These are phyloP conservation scores for Rhodotorula sp. DNA, from an alignment of 1,284 basidiomycete species.

Conservation along the genomic window DNA sequence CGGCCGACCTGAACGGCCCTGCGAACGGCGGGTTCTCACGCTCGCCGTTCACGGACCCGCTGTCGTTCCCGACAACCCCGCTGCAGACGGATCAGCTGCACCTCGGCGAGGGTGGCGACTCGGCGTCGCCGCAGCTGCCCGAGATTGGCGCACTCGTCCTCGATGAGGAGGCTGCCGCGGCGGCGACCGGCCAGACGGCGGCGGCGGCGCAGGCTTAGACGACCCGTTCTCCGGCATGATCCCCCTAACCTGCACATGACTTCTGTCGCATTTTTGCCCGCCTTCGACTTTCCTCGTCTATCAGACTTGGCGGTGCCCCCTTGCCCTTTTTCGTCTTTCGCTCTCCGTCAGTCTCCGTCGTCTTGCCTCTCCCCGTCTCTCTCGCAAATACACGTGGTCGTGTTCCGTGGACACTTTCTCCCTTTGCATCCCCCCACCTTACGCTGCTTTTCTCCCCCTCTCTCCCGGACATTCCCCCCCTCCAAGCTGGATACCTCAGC, in stretches of 20 bases:
- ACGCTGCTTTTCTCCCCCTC: no score
- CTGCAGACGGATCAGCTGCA: conserved; percentile 14
- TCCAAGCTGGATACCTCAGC: not conserved
- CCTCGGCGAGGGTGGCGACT: not conserved
- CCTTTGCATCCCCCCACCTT: not conserved
- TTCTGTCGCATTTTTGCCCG: not conserved
- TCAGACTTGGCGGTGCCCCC: not conserved
- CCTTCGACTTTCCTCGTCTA: no score
- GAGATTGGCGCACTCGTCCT: conserved; percentile 34
- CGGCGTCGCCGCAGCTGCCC: conserved; percentile 18
- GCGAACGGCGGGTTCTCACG: conserved; percentile 18
- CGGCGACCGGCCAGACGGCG: conserved; percentile 1
- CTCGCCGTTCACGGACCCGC: conserved; percentile 20
- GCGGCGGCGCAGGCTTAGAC: not conserved
- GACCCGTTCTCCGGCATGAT: no score
- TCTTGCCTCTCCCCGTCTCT: not conserved
- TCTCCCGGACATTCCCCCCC: not conserved
- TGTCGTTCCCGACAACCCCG: conserved; percentile 27
- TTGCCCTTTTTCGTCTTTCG: conserved; percentile 5
- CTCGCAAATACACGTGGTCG: not conserved
- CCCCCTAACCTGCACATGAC: not conserved
- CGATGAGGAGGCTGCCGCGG: conserved; percentile 30
- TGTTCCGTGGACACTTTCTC: not conserved
- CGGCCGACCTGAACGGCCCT: not conserved
- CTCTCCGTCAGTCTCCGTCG: not conserved